phyloP scores from a whole-genome alignment of 352 stramenopile genomes.

The Globisporangium lucens region DNA sequence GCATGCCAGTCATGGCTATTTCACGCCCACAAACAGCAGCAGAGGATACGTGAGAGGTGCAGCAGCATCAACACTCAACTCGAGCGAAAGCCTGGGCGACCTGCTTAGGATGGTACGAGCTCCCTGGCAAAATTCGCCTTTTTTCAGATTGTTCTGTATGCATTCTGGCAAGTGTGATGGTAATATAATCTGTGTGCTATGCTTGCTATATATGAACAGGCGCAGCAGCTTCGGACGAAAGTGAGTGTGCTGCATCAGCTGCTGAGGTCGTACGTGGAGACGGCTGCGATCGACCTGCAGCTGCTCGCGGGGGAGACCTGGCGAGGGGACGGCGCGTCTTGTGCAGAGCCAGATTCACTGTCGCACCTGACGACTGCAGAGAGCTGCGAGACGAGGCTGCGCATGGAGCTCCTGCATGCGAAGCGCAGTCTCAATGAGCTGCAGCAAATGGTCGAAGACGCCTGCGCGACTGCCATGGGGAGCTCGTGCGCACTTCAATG shows the following conservation, averaged over 20 bases:
- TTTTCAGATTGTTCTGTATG: not conserved
- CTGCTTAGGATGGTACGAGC: not conserved
- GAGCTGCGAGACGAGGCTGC: constrained; percentile 6
- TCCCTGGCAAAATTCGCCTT: not conserved
- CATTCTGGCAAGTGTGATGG: not conserved
- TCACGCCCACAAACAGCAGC: not conserved
- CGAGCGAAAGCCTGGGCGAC: not conserved
- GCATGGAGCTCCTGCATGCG: constrained; percentile 7
- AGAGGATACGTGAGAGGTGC: not conserved
- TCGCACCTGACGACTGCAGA: not conserved
- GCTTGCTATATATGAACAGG: constrained; percentile 17
- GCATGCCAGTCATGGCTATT: not conserved
- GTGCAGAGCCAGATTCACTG: too few species aligned
- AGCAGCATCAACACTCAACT: not conserved
- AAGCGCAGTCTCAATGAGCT: constrained; percentile 25
- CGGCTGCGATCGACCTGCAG: constrained; percentile 34
- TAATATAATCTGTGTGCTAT: not conserved
- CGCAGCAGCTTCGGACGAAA: constrained; percentile 24
- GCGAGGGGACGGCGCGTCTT: not conserved
- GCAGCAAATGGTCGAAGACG: constrained; percentile 40
- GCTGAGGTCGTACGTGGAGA: constrained; percentile 32
- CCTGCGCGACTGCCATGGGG: constrained; percentile 34
- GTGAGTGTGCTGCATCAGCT: constrained; percentile 29
- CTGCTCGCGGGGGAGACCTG: constrained; percentile 15
- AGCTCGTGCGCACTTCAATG: constrained; percentile 38